A percentile compares a stretch with the other conserved stretches of the same genome.
These are phyloP conservation scores for Cytospora leucostoma DNA, from an alignment of 2,329 filamentous ascomycete species.

Conservation along the genomic window DNA sequence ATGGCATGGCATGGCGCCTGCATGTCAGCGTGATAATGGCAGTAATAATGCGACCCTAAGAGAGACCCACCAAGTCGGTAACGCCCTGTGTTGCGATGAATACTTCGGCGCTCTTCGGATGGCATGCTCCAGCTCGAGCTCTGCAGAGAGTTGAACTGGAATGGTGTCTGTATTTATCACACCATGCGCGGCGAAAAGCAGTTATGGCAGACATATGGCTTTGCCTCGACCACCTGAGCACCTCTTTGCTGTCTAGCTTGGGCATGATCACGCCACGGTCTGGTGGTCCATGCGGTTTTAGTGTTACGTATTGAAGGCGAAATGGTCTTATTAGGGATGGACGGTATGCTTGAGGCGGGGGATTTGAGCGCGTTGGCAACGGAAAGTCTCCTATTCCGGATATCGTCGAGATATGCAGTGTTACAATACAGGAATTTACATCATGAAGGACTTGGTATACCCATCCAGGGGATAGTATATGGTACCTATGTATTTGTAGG, in stretches of 20 bases:
- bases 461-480: neutral
- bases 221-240: neutral
- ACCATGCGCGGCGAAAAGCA: neutral
- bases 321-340: neutral
- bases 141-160: neutral
- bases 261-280: constrained; percentile 6
- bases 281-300: neutral
- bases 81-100: neutral
- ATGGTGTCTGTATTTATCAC: neutral
- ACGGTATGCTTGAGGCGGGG: neutral
- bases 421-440: neutral
- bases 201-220: neutral
- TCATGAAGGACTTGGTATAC: neutral
- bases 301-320: neutral
- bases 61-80: neutral
- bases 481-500: neutral
- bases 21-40: neutral
- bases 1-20: neutral
- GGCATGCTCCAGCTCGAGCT: neutral
- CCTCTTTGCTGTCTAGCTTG: neutral
- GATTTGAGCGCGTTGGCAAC: neutral
- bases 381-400: neutral
- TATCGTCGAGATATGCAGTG: neutral
- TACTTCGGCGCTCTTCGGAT: neutral
- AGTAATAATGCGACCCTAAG: neutral